Evolutionary conservation across 495 filamentous ascomycete genomes (phyloP).

Genomic region (Xylaria palmicola): DNA sequence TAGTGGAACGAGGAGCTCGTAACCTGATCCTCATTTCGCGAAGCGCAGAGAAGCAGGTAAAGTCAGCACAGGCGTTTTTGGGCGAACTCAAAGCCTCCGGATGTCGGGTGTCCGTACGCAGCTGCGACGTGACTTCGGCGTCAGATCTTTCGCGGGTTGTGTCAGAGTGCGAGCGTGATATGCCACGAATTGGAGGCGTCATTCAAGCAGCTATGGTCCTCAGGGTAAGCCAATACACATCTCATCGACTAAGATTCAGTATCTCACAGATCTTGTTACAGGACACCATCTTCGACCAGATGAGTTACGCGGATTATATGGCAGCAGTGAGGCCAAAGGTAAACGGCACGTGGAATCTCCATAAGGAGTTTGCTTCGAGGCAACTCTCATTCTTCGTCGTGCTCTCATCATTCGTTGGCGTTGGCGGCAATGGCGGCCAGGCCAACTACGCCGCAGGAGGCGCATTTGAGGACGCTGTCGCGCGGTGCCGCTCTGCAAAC

Average conservation of each 20-base stretch:
- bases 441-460: constrained; percentile 49
- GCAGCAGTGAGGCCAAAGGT: constrained; percentile 47
- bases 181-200: constrained; percentile 51
- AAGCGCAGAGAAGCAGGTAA: too few relatives aligned
- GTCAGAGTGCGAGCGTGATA: neutral
- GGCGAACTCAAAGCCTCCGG: neutral
- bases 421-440: constrained; percentile 45
- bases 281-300: constrained; percentile 48
- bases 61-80: too few relatives aligned
- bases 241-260: constrained; percentile 25
- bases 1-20: constrained; percentile 46
- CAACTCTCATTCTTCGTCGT: constrained; percentile 53
- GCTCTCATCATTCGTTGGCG: constrained; percentile 50
- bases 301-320: too few relatives aligned
- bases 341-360: constrained; percentile 48
- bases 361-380: constrained; percentile 34
- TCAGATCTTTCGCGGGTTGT: neutral
- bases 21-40: constrained; percentile 50
- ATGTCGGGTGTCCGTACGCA: neutral
- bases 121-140: constrained; percentile 1
- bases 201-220: constrained; percentile 40
- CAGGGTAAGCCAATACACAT: constrained; percentile 19
- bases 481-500: constrained; percentile 24
- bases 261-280: constrained; percentile 3
- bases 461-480: constrained; percentile 40